Base-by-base conservation (phyloP, 208 protist species). In the Blechomonas ayalai region DNA sequence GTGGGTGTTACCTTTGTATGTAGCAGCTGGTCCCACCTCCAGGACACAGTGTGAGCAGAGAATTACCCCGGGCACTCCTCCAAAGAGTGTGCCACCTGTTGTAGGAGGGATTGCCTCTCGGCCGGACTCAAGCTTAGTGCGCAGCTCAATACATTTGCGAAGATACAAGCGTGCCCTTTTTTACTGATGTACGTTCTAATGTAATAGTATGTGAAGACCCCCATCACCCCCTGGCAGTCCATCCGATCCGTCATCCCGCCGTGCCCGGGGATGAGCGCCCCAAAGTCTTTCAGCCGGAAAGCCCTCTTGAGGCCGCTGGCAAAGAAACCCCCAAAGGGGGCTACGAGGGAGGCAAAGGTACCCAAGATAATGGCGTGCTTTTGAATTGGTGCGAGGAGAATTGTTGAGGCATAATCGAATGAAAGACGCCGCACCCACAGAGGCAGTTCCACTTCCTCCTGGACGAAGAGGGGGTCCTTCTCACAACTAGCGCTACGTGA, bases 291-390 rank as follows among this genome's bases (percentile, higher is more conserved):
- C 19, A 99, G 74, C 29, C 96, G 92, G 52, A 97, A 98, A 0
- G 96, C 95, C 9, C 97, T 90, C 67, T 99, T 99, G 23, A 99
- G 61, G 4, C 95, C 96, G 26, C 89, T 97, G 4, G 96, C 97
- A 64, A 98, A 98, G 74, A 99, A 98, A 16, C 97, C 97, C 24
- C 97, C 97, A 74, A 99, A 98, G 13, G 97, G 97, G 0, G 97
- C 97, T 24, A 99, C 54, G 3, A 98, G 54, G 19, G 95, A 97
- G 4, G 93, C 94, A 59, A 98, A 98, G 13, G 86, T 64, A n/a
- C 90, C 95, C 18, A 99, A 59, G 18, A 93, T 69, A n/a, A 98
- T 20, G 4, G 84, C 79, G 59, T 98, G 97, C 31, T 92, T 59
- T 71, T 98, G 92, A 10, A 91, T 81, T 4, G 74, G 73, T 2